Evolutionary conservation across 352 stramenopile species (phyloP).

Genomic region (Globisporangium acanthophoron): DNA sequence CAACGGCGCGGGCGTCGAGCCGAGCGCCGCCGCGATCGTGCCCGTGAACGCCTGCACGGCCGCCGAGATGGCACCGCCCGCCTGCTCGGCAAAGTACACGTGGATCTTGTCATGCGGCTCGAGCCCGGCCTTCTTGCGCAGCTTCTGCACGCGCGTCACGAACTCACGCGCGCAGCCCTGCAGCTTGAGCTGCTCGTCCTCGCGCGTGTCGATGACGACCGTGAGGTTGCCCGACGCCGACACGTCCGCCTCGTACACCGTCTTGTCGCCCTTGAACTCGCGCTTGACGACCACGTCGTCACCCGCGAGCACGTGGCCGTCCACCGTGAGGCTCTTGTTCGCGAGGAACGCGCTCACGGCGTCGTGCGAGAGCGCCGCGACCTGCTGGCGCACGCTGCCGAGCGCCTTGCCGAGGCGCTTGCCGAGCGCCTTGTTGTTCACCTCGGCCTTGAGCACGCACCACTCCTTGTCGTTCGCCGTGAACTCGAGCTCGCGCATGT

Average conservation of each 20-base stretch:
- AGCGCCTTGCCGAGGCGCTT: constrained; percentile 97
- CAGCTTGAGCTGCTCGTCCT: constrained; percentile 94
- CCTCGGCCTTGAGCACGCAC: constrained; percentile 93
- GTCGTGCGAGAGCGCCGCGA: constrained; percentile 68
- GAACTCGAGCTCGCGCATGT: constrained; percentile 92
- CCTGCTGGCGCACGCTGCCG: constrained; percentile 84
- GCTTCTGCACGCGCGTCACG: constrained; percentile 97
- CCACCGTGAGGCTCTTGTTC: constrained; percentile 80
- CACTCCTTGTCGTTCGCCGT: constrained; percentile 85
- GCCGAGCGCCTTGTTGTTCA: constrained; percentile 93
- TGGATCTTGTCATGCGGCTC: constrained; percentile 95
- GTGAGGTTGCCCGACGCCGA: constrained; percentile 89
- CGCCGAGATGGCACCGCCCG: constrained; percentile 46
- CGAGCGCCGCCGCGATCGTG: constrained; percentile 53
- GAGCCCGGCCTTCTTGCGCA: constrained; percentile 96
- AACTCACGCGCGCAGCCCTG: constrained; percentile 94
- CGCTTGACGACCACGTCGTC: constrained; percentile 94
- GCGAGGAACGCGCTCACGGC: constrained; percentile 60
- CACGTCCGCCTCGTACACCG: constrained; percentile 89
- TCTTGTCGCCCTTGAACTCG: constrained; percentile 91
- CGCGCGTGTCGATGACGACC: constrained; percentile 93
- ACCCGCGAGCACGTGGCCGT: constrained; percentile 67
- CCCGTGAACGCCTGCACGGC: constrained; percentile 54
- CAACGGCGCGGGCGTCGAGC: constrained; percentile 52
- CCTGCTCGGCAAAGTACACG: constrained; percentile 90